Evolutionary conservation across 2,329 filamentous ascomycete genomes (phyloP).

Genomic region (Hymenoscyphus repandus): DNA sequence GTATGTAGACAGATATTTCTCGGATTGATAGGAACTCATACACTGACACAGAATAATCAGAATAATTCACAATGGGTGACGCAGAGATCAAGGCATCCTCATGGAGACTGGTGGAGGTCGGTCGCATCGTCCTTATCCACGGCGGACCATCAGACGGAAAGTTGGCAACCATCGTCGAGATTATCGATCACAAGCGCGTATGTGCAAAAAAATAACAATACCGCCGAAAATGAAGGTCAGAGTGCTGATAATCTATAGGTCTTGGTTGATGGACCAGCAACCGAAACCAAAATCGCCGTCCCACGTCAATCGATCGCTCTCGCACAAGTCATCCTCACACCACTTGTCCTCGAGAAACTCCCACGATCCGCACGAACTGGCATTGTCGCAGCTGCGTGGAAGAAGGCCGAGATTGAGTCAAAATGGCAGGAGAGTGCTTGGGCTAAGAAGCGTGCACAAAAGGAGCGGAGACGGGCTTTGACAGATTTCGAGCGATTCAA

Average conservation of each 20-base stretch:
- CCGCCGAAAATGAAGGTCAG: slow-evolving; percentile 8
- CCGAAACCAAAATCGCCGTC: slow-evolving; percentile 71
- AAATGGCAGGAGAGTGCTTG: slow-evolving; percentile 90
- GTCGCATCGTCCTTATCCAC: slow-evolving; percentile 92
- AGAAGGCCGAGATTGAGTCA: slow-evolving; percentile 82
- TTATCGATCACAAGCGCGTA: slow-evolving; percentile 99
- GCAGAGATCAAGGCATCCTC: slow-evolving; percentile 74
- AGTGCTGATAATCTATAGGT: slow-evolving; percentile 53
- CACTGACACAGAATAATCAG: slow-evolving; percentile 33
- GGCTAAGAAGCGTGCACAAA: slow-evolving; percentile 88
- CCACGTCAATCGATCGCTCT: slow-evolving; percentile 84
- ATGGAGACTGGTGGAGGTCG: slow-evolving; percentile 97
- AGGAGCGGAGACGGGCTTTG: slow-evolving; percentile 80
- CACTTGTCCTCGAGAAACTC: slow-evolving; percentile 79
- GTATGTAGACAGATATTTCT: slow-evolving; percentile 25
- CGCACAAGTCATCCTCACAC: slow-evolving; percentile 79
- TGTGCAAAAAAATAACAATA: slow-evolving; percentile 39
- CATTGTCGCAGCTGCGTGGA: slow-evolving; percentile 83
- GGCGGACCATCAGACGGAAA: slow-evolving; percentile 74
- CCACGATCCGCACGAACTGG: slow-evolving; percentile 79
- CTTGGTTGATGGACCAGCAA: slow-evolving; percentile 90
- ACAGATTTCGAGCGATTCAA: slow-evolving; percentile 99
- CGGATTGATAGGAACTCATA: slow-evolving; percentile 18
- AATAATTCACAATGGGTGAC: slow-evolving; percentile 72
- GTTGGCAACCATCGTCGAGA: slow-evolving; percentile 94